Evolutionary conservation across 768 basidiomycete species (phyloP).

Genomic region (Glaciozyma martinii): DNA sequence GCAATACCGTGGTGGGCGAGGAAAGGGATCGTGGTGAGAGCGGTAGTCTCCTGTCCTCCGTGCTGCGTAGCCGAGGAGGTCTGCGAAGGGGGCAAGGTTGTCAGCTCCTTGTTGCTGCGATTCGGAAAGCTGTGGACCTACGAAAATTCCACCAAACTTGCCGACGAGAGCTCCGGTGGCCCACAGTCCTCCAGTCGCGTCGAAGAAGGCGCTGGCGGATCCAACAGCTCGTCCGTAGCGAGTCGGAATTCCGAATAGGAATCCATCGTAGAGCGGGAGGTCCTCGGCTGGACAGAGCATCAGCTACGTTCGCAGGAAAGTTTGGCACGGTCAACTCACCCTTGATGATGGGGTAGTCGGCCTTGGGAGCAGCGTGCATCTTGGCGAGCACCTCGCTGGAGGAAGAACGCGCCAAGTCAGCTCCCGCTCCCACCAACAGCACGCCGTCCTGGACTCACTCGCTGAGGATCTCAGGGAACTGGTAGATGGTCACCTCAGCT

Average conservation of each 20-base stretch:
- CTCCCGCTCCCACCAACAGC: too few species aligned
- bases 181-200: conserved; percentile 64
- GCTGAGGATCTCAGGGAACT: conserved; percentile 52
- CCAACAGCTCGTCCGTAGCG: conserved; percentile 69
- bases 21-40: conserved; percentile 49
- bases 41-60: conserved; percentile 48
- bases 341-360: conserved; percentile 16
- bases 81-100: conserved; percentile 43
- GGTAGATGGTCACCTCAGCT: conserved; percentile 40
- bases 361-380: conserved; percentile 27
- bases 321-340: not conserved
- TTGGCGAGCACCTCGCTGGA: conserved; percentile 46
- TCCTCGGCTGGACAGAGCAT: conserved; percentile 41
- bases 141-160: conserved; percentile 63
- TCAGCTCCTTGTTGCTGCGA: not conserved
- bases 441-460: conserved; percentile 17
- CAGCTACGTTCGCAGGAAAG: conserved; percentile 54
- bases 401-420: too few species aligned
- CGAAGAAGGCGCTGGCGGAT: conserved; percentile 62
- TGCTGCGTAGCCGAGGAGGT: conserved; percentile 63
- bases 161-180: conserved; percentile 51
- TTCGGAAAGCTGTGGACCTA: not conserved
- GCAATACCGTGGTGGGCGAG: conserved; percentile 45
- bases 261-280: conserved; percentile 40
- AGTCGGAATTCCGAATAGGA: conserved; percentile 25